Evolutionary conservation across 2,329 filamentous ascomycete genomes (phyloP), one percentile per base, ranked within the genome.

Genomic region (Ceratocystis colombiana): DNA sequence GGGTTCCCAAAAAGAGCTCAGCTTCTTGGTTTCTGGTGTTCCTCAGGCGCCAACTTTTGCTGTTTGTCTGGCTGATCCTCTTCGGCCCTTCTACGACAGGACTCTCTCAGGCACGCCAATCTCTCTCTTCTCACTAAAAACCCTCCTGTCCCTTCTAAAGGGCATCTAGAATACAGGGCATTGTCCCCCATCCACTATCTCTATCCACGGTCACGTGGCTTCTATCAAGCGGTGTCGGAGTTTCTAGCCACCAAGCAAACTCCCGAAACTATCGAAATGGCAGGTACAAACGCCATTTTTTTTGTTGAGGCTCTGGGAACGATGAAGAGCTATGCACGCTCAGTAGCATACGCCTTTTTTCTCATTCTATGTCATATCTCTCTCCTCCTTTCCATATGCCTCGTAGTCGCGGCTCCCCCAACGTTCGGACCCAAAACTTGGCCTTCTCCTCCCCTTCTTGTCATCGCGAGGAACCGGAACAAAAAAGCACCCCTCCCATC

Each of bases 401-500:
- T 41, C 10, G 37, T 41, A 41, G 37, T 41, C 4, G 10, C 37
- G 33, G 8, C 33, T 37, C 2, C 33, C 37, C 37, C 37, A 41
- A 41, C 37, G 61, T 61, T 53, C 53, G 53, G n/a, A 59, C 61
- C 61, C 65, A 62, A 67, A 64, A 41, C 37, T 41, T 41, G 37
- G 37, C 28, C 46, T 15, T 44, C 20, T n/a, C 64, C 44, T 44
- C 61, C 61, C 46, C 20, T n/a, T n/a, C 17, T 22, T 48, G 17
- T 22, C 46, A 22, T 68, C 66, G 59, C 50, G 66, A 65, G 62
- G 64, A 68, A 68, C 66, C 55, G 63, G 64, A 68, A 50, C 62
- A 64, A 57, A 61, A 25, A 41, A 41, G 37, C 3, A 3, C 10
- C 10, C 37, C 37, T 12, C 33, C 37, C 37, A 41, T 41, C 37